Evolutionary conservation across 495 filamentous ascomycete species (phyloP).

Genomic region (Neurospora sp.): DNA sequence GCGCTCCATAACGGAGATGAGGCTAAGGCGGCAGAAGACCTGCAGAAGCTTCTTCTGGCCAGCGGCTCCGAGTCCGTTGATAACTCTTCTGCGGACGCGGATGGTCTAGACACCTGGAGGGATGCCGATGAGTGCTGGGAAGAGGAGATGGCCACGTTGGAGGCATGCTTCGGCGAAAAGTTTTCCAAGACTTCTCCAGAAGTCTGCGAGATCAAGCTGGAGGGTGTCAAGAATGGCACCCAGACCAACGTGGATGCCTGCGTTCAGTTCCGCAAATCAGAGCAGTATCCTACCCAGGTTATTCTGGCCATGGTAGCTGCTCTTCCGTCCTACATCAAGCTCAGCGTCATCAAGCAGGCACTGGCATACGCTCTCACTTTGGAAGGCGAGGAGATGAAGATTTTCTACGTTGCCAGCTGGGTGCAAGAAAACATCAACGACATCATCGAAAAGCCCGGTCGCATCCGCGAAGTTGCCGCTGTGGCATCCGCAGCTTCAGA

Average conservation of each 20-base stretch:
- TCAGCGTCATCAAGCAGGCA: conserved; percentile 75
- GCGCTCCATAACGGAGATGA: conserved; percentile 63
- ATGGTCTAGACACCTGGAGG: conserved; percentile 29
- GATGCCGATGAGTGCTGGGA: conserved; percentile 57
- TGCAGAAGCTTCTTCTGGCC: conserved; percentile 59
- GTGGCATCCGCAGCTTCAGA: conserved; percentile 51
- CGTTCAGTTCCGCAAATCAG: conserved; percentile 41
- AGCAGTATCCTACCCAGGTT: conserved; percentile 69
- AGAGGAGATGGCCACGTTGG: conserved; percentile 70
- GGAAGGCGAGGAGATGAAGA: conserved; percentile 69
- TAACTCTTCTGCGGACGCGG: conserved; percentile 2
- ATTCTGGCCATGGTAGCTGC: conserved; percentile 55
- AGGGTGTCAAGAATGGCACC: conserved; percentile 33
- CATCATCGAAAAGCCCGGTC: conserved; percentile 75
- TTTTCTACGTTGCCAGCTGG: conserved; percentile 87
- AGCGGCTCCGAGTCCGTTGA: conserved; percentile 22
- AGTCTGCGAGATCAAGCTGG: conserved; percentile 52
- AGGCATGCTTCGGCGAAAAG: conserved; percentile 67
- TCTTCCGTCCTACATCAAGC: conserved; percentile 85
- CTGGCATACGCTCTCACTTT: conserved; percentile 59
- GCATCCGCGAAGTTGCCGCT: conserved; percentile 68
- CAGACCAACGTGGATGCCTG: conserved; percentile 33
- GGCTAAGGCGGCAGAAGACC: conserved; percentile 60
- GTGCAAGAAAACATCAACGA: conserved; percentile 63
- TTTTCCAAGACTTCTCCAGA: conserved; percentile 46